Evolutionary conservation across 495 filamentous ascomycete species (phyloP), one percentile per base, ranked within the genome.

Genomic region (Astrothelium macrocarpum): DNA sequence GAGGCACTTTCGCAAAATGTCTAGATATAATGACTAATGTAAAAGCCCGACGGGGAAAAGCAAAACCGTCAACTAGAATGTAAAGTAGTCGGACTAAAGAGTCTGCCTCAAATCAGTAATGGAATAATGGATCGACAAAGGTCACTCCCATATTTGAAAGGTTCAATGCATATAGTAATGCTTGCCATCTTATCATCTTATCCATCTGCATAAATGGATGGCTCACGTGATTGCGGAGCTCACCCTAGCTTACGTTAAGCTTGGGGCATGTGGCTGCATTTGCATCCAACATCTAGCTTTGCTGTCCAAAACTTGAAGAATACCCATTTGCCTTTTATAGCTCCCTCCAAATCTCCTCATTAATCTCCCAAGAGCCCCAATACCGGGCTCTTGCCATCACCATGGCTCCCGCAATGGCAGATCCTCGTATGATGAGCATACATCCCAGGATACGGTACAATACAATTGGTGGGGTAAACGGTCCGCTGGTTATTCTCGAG

Each of bases 391-490:
- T 88, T 87, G 82, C 76, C 65, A 71, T 81, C 70, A 80, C 82
- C 62, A 75, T 78, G 59, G 68, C 81, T 56, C 25, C 49, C 49
- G 59, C 59, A 25, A 60, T 60, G 59, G 59, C 31, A 72, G 90
- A 96, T 77, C 88, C 90, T 64, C 84, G 90, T 74, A 90, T 90
- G 81, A 85, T 88, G 78, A 81, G 78, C 70, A 82, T 96, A 74
- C 84, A 87, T 75, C 92, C 92, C 70, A 84, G 91, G 75, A 84
- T 96, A 73, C 84, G 89, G 65, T 99, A 99, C 82, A 99, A 99
- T 80, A 99, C 94, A 66, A 91, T 99, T 74, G 89, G 90, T 75
- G 95, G 92, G 77, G 89, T 97, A 76, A 99, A 97, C 78, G 95
- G 94, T 58, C 94, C 94, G 61, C 83, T 97, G 77, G 94, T 99